Conservation (phyloP, 176 grass and related monocot genomes). For the Carex parvula region DNA sequence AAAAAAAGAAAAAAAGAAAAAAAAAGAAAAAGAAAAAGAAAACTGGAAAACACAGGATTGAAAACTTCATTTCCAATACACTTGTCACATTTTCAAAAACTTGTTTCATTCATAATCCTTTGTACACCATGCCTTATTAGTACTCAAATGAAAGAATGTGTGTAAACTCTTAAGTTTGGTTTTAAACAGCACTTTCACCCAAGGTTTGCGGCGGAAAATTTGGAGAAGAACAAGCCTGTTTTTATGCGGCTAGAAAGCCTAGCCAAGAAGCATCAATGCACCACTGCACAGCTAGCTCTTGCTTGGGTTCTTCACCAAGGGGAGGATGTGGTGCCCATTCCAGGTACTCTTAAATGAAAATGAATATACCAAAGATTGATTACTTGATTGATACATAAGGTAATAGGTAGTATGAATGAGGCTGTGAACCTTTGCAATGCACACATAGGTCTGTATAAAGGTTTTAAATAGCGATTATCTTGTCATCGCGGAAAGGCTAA, state of each 20-base stretch:
- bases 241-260: conserved; percentile 49
- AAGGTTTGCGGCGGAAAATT: conserved; percentile 49
- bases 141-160: neutral
- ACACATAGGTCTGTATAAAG: too few relatives aligned
- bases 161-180: neutral
- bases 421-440: too few relatives aligned
- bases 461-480: too few relatives aligned
- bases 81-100: neutral
- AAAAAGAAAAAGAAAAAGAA: too few relatives aligned
- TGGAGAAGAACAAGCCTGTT: conserved; percentile 72
- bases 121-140: neutral
- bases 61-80: neutral
- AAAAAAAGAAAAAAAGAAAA: too few relatives aligned
- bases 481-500: too few relatives aligned
- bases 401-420: neutral
- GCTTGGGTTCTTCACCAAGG: conserved; percentile 84
- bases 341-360: conserved; percentile 39
- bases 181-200: conserved; percentile 44
- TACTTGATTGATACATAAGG: neutral
- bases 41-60: too few relatives aligned
- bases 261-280: conserved; percentile 61
- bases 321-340: conserved; percentile 75
- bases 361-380: neutral
- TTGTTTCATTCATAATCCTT: neutral
- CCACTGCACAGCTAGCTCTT: conserved; percentile 54